Evolutionary conservation across 176 grass and related monocot genomes (phyloP).

Genomic region (Carex scoparia): DNA sequence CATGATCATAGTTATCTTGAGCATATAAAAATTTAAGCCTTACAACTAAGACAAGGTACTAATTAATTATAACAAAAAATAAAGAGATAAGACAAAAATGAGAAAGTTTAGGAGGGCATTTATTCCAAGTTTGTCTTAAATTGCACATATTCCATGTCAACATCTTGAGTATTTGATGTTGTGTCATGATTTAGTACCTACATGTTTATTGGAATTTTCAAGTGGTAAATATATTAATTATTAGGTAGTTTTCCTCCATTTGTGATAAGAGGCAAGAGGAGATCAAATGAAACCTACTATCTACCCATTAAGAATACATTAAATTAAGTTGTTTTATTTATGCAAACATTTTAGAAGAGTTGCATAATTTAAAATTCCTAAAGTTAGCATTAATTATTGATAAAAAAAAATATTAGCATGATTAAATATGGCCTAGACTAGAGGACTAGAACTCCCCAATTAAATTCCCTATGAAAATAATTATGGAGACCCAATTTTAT

Average conservation of each 20-base stretch:
- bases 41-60: not conserved
- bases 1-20: not conserved
- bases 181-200: too few species aligned
- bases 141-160: not conserved
- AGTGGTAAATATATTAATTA: too few species aligned
- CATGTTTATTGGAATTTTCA: too few species aligned
- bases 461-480: too few species aligned
- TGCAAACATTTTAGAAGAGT: not conserved
- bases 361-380: not conserved
- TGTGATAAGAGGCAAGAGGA: not conserved
- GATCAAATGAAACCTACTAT: not conserved
- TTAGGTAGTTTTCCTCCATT: too few species aligned
- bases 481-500: too few species aligned
- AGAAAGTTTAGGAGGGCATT: not conserved
- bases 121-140: not conserved
- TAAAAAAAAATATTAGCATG: too few species aligned
- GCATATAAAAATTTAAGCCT: not conserved
- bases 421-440: too few species aligned
- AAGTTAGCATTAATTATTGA: not conserved
- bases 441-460: too few species aligned
- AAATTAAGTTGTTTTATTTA: not conserved
- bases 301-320: not conserved
- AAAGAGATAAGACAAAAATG: not conserved
- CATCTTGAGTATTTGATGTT: too few species aligned
- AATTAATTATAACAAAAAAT: not conserved